A percentile compares a stretch with the other conserved stretches of the same genome.
Conservation (phyloP, 176 grass and related monocot species). For the Eragrostis curvula region DNA sequence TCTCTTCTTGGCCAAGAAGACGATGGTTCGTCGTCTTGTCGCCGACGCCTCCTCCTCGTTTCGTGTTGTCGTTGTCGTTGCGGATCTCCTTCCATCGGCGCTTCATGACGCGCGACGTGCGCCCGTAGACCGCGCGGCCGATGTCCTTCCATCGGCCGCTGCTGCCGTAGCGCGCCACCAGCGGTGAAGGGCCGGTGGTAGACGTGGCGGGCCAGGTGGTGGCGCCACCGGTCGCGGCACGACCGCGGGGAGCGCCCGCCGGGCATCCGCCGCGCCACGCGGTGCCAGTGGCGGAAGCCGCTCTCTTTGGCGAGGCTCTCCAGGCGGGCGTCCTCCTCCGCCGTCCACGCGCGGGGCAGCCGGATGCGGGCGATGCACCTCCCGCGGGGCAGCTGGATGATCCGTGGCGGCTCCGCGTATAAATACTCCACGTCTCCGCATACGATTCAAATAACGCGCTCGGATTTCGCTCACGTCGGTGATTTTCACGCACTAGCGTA, state of each 20-base stretch:
- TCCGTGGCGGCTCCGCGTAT: no score
- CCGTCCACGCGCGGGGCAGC: no score
- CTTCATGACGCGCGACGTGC: slow-evolving; percentile 21
- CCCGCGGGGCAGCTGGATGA: no score
- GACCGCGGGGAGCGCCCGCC: neutral
- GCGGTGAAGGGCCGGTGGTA: slow-evolving; percentile 37
- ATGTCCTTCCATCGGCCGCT: slow-evolving; percentile 7
- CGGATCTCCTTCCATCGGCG: slow-evolving; percentile 42
- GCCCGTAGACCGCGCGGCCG: slow-evolving; percentile 4
- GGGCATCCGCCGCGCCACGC: slow-evolving; percentile 2
- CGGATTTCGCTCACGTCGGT: no score
- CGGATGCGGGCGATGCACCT: slow-evolving; percentile 4
- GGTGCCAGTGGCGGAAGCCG: slow-evolving; percentile 3
- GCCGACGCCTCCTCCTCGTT: no score
- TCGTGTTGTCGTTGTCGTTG: no score
- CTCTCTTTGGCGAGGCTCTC: slow-evolving; percentile 2
- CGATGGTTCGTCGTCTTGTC: no score
- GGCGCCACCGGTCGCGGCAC: slow-evolving; percentile 23
- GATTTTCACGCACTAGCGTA: no score
- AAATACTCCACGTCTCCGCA: no score
- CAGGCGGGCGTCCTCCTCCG: no score
- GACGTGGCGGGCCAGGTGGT: slow-evolving; percentile 28
- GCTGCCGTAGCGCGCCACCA: neutral
- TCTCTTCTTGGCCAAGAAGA: no score
- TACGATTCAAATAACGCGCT: no score